Percentiles rank a stretch among this genome's conserved stretches.
Evolutionary conservation across 2,329 filamentous ascomycete genomes (phyloP).

Genomic region (Chaetomium sp.): DNA sequence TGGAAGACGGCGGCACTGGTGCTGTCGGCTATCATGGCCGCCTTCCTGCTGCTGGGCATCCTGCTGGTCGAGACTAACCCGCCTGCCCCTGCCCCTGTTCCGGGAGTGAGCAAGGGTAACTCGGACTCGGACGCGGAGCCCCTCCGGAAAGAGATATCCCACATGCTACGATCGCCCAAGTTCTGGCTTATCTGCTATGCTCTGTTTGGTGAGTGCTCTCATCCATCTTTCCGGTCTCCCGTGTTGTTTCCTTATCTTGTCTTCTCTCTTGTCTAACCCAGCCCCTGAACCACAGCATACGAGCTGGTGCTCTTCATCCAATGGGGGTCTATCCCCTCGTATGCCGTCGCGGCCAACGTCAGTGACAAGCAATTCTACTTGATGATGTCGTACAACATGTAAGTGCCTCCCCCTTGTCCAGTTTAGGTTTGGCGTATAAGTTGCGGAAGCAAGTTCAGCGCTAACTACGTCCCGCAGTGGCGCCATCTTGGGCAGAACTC

Average conservation of each 20-base stretch:
- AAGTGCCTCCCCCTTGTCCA: slow-evolving; percentile 22
- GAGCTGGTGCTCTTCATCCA: slow-evolving; percentile 40
- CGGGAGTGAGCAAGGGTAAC: neutral
- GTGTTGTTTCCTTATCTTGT: neutral
- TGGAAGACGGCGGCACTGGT: slow-evolving; percentile 34
- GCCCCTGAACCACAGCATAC: slow-evolving; percentile 33
- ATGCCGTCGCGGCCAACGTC: slow-evolving; percentile 34
- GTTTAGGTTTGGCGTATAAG: neutral
- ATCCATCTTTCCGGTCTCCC: neutral
- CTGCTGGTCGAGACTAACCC: slow-evolving; percentile 33
- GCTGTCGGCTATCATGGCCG: slow-evolving; percentile 34
- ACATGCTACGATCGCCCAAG: slow-evolving; percentile 27
- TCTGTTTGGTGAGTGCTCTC: slow-evolving; percentile 35
- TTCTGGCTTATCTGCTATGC: slow-evolving; percentile 38
- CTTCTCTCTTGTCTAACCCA: slow-evolving; percentile 6
- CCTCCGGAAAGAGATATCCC: slow-evolving; percentile 8
- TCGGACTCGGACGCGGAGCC: slow-evolving; percentile 16
- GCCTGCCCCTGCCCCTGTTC: neutral
- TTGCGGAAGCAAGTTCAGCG: neutral
- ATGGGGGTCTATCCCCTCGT: slow-evolving; percentile 40
- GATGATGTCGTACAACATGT: slow-evolving; percentile 40
- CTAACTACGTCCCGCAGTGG: slow-evolving; percentile 30
- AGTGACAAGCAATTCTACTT: slow-evolving; percentile 37
- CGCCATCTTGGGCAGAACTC: slow-evolving; percentile 36
- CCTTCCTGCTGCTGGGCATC: slow-evolving; percentile 31